Evolutionary conservation across 1,284 basidiomycete species (phyloP).

Genomic region (Ustilago sp.): DNA sequence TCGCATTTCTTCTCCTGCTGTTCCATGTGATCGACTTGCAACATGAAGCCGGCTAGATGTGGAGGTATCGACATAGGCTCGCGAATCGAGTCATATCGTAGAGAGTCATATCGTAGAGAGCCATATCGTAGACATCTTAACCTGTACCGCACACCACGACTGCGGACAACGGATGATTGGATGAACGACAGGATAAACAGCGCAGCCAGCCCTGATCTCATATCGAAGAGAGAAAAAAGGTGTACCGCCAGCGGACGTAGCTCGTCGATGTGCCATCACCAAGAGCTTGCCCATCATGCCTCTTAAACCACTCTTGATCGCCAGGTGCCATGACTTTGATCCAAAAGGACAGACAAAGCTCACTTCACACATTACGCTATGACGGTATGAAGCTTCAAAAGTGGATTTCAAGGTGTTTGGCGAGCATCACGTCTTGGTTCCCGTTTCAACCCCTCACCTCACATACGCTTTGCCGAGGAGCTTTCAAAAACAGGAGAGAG

Average conservation of each 20-base stretch:
- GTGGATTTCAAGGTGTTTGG: background rate
- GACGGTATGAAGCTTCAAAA: background rate
- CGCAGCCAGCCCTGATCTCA: background rate
- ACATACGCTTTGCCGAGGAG: background rate
- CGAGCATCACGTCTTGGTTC: background rate
- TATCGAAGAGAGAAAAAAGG: background rate
- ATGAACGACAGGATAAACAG: background rate
- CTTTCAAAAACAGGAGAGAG: background rate
- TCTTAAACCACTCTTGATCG: too few relatives aligned
- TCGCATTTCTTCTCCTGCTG: background rate
- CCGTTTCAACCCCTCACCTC: background rate
- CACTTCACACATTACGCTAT: background rate
- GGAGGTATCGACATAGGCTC: background rate
- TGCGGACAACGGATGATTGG: background rate
- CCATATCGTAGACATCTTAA: background rate
- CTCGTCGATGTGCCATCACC: background rate
- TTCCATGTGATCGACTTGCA: background rate
- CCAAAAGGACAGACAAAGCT: background rate
- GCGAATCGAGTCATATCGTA: background rate
- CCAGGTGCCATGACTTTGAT: too few relatives aligned
- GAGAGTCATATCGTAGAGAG: background rate
- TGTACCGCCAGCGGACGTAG: conserved; percentile 1
- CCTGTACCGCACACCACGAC: background rate
- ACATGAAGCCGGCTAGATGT: background rate
- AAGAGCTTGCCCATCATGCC: too few relatives aligned